Evolutionary conservation across 78 protist species (phyloP), one percentile per base, ranked within the genome.

Genomic region (Anaeramoeba ignava): DNA sequence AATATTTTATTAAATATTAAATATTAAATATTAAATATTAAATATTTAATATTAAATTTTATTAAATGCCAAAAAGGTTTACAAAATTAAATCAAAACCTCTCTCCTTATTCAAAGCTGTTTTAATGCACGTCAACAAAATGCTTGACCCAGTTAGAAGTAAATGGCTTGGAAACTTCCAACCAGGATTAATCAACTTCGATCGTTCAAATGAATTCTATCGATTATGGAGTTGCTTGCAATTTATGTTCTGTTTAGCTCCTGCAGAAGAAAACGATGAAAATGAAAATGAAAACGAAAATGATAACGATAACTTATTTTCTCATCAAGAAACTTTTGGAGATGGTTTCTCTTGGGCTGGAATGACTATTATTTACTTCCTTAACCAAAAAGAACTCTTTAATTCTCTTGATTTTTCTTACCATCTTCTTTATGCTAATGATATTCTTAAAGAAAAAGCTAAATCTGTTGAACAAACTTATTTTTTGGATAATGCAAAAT

Each of bases 271-370:
- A n/a, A n/a, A n/a, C n/a, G n/a, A n/a, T n/a, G n/a, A n/a, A n/a
- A n/a, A n/a, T n/a, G n/a, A n/a, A n/a, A n/a, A n/a, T n/a, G n/a
- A n/a, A n/a, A n/a, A 2, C 23, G 2, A 17, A 2, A 67, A 81
- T 33, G 87, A 17, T 83, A 80, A 78, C 85, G 85, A 12, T 85
- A 41, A 82, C 89, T 86, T 1, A 88, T 23, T 1, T 31, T 0
- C 40, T n/a, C 1, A n/a, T n/a, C n/a, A n/a, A 34, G 85, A 87
- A 31, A 36, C 90, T 8, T 93, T 91, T 39, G 95, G 95, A 54
- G 94, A 93, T 33, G 95, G 95, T 34, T 39, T 91, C 78, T 33
- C 54, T 78, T 92, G 90, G 92, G 94, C 91, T 2, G 95, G 95
- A 80, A 37, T 79, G 41, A 38, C 88, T n/a, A 2, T 93, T 2